Percentiles rank a stretch among this genome's conserved stretches.
phyloP scores from a whole-genome alignment of 768 basidiomycete species.

The Boletus pseudopeckii region DNA sequence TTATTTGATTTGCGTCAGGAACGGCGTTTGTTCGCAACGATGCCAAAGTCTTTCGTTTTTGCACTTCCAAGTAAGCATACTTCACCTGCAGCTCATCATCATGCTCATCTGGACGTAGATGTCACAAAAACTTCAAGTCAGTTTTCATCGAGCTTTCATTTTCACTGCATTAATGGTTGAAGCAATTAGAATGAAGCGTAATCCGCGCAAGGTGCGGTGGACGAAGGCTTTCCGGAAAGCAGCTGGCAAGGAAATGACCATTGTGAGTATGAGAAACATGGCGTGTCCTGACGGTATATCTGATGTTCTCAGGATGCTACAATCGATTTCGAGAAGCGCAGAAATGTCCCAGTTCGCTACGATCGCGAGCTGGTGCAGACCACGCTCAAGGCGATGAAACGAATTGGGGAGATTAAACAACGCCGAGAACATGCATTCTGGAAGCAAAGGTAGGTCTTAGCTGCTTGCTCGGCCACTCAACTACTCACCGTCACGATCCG shows the following conservation, averaged over 20 bases:
- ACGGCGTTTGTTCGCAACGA: conserved; percentile 96
- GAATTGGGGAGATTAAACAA: conserved; percentile 87
- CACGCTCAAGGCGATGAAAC: conserved; percentile 95
- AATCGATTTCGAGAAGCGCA: conserved; percentile 97
- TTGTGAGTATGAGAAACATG: conserved; percentile 52
- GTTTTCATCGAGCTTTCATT: conserved; percentile 16
- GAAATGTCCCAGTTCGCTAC: conserved; percentile 96
- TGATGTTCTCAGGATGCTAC: conserved; percentile 78
- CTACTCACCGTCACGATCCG: not conserved
- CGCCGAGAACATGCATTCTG: conserved; percentile 93
- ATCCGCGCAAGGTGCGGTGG: conserved; percentile 98
- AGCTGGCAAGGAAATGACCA: conserved; percentile 99
- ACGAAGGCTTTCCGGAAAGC: conserved; percentile 99
- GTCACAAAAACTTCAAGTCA: conserved; percentile 99
- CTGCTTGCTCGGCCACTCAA: not conserved
- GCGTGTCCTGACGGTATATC: not conserved
- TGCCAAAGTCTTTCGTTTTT: conserved; percentile 96
- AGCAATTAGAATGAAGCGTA: conserved; percentile 87
- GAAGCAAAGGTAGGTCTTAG: conserved; percentile 72
- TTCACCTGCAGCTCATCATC: not conserved
- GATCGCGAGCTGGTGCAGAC: conserved; percentile 90
- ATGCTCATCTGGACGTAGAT: conserved; percentile 46
- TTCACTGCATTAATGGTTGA: conserved; percentile 1
- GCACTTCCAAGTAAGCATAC: conserved; percentile 83
- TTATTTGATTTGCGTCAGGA: conserved; percentile 41